Conservation (phyloP, 2,329 filamentous ascomycete genomes). For the Lecanicillium sp. region DNA sequence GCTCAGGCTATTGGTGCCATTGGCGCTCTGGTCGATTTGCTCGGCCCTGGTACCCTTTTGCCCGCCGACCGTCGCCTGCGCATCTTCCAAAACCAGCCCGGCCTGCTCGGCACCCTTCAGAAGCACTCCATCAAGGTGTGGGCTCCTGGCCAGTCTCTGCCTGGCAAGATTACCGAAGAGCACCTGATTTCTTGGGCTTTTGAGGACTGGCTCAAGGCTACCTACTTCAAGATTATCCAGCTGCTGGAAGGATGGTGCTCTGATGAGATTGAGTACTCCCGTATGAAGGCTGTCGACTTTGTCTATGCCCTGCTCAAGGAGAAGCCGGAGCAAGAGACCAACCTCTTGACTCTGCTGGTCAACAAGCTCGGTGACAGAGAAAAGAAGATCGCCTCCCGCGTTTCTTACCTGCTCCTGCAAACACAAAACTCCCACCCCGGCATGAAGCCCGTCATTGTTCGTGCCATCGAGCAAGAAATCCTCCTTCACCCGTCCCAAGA, state of each 20-base stretch:
- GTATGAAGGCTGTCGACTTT: slow-evolving; percentile 81
- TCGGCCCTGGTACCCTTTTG: slow-evolving; percentile 81
- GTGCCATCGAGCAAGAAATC: slow-evolving; percentile 78
- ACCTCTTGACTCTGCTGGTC: slow-evolving; percentile 81
- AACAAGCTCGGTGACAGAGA: slow-evolving; percentile 96
- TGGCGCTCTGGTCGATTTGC: slow-evolving; percentile 86
- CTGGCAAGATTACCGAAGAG: slow-evolving; percentile 63
- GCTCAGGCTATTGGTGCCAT: slow-evolving; percentile 90
- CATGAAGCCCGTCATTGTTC: slow-evolving; percentile 88
- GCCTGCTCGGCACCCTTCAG: slow-evolving; percentile 64
- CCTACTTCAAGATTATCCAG: slow-evolving; percentile 90
- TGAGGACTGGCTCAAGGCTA: slow-evolving; percentile 91
- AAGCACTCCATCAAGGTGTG: slow-evolving; percentile 53
- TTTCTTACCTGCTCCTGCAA: slow-evolving; percentile 90
- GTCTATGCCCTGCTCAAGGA: slow-evolving; percentile 88
- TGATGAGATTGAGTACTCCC: slow-evolving; percentile 91
- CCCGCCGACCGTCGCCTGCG: slow-evolving; percentile 76
- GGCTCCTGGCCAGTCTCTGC: slow-evolving; percentile 64
- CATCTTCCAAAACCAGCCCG: slow-evolving; percentile 73
- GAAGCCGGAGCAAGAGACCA: slow-evolving; percentile 96
- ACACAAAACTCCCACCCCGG: slow-evolving; percentile 81
- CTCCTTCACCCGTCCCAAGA: slow-evolving; percentile 83
- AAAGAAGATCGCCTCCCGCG: slow-evolving; percentile 89
- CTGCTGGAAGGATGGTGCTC: slow-evolving; percentile 88
- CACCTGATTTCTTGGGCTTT: slow-evolving; percentile 87